Evolutionary conservation across 768 basidiomycete species (phyloP), one percentile per base, ranked within the genome.

Genomic region (Russula virescens): DNA sequence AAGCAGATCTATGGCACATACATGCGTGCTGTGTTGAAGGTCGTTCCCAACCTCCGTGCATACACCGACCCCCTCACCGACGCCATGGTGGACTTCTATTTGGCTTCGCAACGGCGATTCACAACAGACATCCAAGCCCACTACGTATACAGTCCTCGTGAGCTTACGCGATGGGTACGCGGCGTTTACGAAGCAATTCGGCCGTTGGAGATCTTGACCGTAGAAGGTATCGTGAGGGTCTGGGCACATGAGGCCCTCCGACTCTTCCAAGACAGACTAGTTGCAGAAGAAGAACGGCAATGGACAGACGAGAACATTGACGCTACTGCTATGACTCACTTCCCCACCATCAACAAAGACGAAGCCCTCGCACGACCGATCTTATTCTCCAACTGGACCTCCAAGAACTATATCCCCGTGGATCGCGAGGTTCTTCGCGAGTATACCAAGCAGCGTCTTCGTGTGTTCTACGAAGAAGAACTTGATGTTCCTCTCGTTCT

Each of bases 381-480:
- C 68, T 77, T 99, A 42, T 99, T 94, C 81, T 98, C 97, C 23
- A 98, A 98, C 73, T 99, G 97, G 97, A 98, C 96, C 1, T 95
- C 96, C 11, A 94, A 95, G 76, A 78, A 98, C 71, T 98, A 98
- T 73, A 85, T 98, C 50, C 88, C 97, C 2, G 96, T 99, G 49
- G 92, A 97, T 65, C 85, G 97, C 54, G 96, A 97, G 69, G 80
- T 83, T 38, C 84, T 99, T 13, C 86, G 97, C 50, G 97, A 98
- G 69, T 98, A 95, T 73, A 95, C 93, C 23, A 98, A 98, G 75
- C 95, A 96, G 21, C 88, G 97, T 47, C 81, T 99, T 21, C 87
- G 92, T 13, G 91, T 98, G n/a, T 99, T 98, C 77, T 97, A 98
- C 69, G 97, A 99, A 73, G 97, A 98, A 76, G 97, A 99, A 75